Percentiles rank a stretch among this genome's conserved stretches.
phyloP scores from a whole-genome alignment of 2,329 filamentous ascomycete species.

The Tolypocladium sp. region DNA sequence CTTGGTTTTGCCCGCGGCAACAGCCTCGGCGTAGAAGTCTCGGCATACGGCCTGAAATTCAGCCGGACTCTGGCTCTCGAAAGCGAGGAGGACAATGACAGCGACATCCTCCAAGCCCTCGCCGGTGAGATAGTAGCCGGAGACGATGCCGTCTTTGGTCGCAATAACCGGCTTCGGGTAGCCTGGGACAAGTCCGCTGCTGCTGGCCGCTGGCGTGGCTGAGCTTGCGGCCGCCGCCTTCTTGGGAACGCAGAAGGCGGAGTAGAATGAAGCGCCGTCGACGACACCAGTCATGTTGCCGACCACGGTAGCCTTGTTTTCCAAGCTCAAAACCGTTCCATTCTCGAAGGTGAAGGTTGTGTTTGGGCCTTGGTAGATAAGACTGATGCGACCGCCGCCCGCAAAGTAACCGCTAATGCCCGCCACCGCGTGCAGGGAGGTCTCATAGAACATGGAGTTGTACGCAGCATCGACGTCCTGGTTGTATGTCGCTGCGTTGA shows the following conservation, averaged over 20 bases:
- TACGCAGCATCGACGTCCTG: slow-evolving; percentile 21
- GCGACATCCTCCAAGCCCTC: slow-evolving; percentile 23
- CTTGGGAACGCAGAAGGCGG: slow-evolving; percentile 20
- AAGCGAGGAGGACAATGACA: slow-evolving; percentile 14
- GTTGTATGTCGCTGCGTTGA: slow-evolving; percentile 9
- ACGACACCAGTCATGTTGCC: slow-evolving; percentile 17
- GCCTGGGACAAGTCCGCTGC: slow-evolving; percentile 2
- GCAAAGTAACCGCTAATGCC: slow-evolving; percentile 18
- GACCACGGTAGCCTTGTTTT: slow-evolving; percentile 21
- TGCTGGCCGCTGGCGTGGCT: background rate
- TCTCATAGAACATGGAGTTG: slow-evolving; percentile 27
- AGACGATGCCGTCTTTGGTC: slow-evolving; percentile 8
- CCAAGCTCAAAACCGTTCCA: slow-evolving; percentile 18
- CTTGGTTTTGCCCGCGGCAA: slow-evolving; percentile 44
- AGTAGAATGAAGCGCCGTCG: slow-evolving; percentile 22
- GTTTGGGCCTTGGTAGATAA: slow-evolving; percentile 19
- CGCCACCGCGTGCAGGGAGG: slow-evolving; percentile 9
- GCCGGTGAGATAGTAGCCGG: slow-evolving; percentile 25
- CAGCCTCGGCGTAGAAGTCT: slow-evolving; percentile 24
- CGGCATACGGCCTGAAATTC: slow-evolving; percentile 25
- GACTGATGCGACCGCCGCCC: slow-evolving; percentile 16
- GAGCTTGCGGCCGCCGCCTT: background rate
- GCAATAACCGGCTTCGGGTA: slow-evolving; percentile 22
- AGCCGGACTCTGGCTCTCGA: slow-evolving; percentile 14
- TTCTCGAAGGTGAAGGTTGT: slow-evolving; percentile 27